Conservation (phyloP, 306 rosid species). For the Rosa multiflora region DNA sequence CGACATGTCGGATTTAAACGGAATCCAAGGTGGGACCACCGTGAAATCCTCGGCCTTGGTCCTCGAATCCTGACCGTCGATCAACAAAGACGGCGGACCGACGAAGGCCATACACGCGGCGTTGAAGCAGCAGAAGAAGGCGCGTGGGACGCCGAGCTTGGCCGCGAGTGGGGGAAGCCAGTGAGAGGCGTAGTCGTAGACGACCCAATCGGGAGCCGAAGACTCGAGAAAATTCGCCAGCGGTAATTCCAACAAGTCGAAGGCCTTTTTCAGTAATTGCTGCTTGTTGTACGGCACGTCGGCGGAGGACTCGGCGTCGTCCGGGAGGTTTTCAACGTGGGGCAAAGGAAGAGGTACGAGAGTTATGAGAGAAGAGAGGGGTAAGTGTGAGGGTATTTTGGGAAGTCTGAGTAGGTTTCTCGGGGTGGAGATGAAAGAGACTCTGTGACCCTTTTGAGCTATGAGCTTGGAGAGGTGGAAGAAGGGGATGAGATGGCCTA, state of each 20-base stretch:
- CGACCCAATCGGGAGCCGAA: conserved; percentile 38
- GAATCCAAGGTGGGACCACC: conserved; percentile 39
- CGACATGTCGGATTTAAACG: conserved; percentile 21
- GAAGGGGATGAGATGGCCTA: conserved; percentile 54
- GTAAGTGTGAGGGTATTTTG: conserved; percentile 31
- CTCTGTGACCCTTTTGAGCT: conserved; percentile 38
- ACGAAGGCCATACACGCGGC: conserved; percentile 28
- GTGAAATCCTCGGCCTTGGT: conserved; percentile 34
- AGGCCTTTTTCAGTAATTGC: conserved; percentile 37
- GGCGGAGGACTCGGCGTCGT: conserved; percentile 40
- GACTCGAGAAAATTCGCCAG: conserved; percentile 17
- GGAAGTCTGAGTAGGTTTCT: conserved; percentile 32
- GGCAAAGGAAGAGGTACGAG: conserved; percentile 37
- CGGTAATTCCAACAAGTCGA: conserved; percentile 33
- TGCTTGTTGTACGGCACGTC: conserved; percentile 42
- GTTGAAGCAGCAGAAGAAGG: conserved; percentile 39
- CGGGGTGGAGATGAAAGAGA: conserved; percentile 44
- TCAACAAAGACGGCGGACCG: conserved; percentile 31
- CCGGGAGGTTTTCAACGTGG: conserved; percentile 28
- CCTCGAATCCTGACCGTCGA: conserved; percentile 23
- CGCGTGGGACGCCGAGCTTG: conserved; percentile 27
- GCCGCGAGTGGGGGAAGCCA: conserved; percentile 47
- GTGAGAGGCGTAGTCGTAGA: conserved; percentile 55
- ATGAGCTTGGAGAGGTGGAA: conserved; percentile 33
- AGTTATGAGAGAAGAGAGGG: conserved; percentile 30